Base-by-base conservation (phyloP, 805 yeast species). In the Metschnikowia borealis region DNA sequence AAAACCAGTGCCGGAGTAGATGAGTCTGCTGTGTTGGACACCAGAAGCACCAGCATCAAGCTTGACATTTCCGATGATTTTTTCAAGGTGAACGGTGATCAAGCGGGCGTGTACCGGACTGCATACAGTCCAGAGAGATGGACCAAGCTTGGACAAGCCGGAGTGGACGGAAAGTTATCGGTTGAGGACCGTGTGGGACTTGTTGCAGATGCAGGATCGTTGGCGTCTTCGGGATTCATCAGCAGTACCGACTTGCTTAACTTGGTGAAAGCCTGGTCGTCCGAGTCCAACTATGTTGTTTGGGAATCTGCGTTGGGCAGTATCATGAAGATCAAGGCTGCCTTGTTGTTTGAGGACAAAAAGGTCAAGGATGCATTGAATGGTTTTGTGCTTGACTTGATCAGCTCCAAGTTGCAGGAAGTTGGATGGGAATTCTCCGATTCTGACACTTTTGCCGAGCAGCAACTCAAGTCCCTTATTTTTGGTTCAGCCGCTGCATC, bases 101-200 rank as follows among this genome's bases (percentile, higher is more conserved):
- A 82, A 67, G 76, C 84, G 29, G 92, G 94, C 64, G 80, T 87
- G 49, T 87, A 82, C 68, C 78, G 91, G 59, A 85, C 90, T 38
- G 81, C 83, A 40, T 87, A 87, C 66, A 68, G 85, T 14, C 76
- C 82, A 39, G 83, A 78, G 44, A 82, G 91, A 65, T 83, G 90
- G 83, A 69, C 73, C 44, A 82, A 83, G 64, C 75, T 87, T 58
- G 89, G 89, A 48, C 63, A 78, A 53, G 80, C 80, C 36, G 85
- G 82, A 49, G 77, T 76, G 38, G 74, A 74, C 10, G 82, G 82
- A 38, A 69, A 77, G 58, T 75, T 87, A 59, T 76, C 89, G 10
- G 85, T 84, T 47, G 87, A 84, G 64, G 95, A 87, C 67, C 81
- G 89, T 67, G 82, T 85, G 49, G 92, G 91, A 39, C 75, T 85